Conservation (phyloP, 306 rosid species). For the Heteromeles arbutifolia region DNA sequence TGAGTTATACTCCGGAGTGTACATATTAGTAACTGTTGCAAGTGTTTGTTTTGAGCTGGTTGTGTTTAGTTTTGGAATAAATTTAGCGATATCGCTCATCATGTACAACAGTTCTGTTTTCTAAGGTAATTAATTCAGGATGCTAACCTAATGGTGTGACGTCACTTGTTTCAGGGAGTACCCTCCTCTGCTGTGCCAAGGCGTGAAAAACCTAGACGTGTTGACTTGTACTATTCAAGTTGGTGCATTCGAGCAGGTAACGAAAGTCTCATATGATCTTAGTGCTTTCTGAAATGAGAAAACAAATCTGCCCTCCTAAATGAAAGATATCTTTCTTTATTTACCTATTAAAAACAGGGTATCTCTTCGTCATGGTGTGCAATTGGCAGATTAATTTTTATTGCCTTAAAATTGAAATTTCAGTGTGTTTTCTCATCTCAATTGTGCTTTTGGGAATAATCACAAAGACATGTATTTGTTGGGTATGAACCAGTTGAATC, state of each 20-base stretch:
- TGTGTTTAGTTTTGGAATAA: neutral
- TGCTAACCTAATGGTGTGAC: conserved; percentile 13
- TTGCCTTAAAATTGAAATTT: neutral
- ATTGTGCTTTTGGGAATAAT: conserved; percentile 7
- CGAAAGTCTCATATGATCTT: neutral
- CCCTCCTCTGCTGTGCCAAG: conserved; percentile 45
- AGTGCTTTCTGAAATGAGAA: neutral
- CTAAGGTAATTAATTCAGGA: neutral
- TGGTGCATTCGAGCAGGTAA: conserved; percentile 68
- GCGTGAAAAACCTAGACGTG: conserved; percentile 52
- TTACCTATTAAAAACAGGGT: neutral
- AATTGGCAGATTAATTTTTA: neutral
- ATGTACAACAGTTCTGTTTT: neutral
- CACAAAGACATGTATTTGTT: conserved; percentile 15
- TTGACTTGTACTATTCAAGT: conserved; percentile 55
- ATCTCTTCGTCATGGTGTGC: neutral
- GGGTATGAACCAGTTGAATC: conserved; percentile 60
- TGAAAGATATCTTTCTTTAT: neutral
- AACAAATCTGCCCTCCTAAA: conserved; percentile 1
- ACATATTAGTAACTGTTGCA: neutral
- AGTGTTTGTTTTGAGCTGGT: neutral
- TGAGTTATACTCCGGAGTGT: neutral
- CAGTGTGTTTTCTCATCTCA: neutral
- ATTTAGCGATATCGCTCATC: neutral
- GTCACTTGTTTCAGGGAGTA: conserved; percentile 33